Conservation (phyloP, 768 basidiomycete species). For the Termitomyces heimii region DNA sequence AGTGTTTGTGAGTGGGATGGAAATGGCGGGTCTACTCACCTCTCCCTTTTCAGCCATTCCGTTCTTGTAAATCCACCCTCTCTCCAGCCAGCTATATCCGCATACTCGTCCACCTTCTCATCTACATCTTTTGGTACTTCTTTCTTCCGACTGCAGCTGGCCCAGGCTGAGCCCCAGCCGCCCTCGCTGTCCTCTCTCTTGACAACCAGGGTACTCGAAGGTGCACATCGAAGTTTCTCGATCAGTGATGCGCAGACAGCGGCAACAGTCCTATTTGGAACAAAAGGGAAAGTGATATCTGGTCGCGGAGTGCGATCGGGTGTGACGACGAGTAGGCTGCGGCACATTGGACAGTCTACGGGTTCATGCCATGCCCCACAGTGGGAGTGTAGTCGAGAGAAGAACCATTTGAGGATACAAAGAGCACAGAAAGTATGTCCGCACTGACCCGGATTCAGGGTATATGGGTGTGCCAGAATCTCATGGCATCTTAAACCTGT, state of each 20-base stretch:
- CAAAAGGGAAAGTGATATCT: conserved; percentile 52
- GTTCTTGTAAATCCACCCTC: conserved; percentile 41
- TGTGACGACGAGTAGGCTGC: conserved; percentile 43
- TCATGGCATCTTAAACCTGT: conserved; percentile 50
- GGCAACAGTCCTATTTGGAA: conserved; percentile 55
- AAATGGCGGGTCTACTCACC: conserved; percentile 26
- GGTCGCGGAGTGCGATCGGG: conserved; percentile 47
- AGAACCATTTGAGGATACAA: conserved; percentile 65
- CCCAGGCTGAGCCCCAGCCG: conserved; percentile 25
- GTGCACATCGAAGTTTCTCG: conserved; percentile 34
- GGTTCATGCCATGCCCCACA: conserved; percentile 67
- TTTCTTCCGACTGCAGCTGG: conserved; percentile 26
- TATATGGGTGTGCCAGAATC: conserved; percentile 56
- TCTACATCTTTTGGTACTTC: conserved; percentile 30
- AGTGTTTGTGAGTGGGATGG: not conserved
- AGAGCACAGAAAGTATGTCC: conserved; percentile 67
- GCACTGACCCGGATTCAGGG: conserved; percentile 46
- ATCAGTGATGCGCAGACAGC: conserved; percentile 47
- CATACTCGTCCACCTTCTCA: conserved; percentile 21
- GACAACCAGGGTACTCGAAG: conserved; percentile 29
- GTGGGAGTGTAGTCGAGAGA: conserved; percentile 54
- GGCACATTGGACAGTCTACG: conserved; percentile 66
- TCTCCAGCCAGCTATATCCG: conserved; percentile 43
- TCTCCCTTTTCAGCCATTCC: conserved; percentile 58
- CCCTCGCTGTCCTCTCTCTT: conserved; percentile 37